Conservation (phyloP, 305 asterid genomes). For the Rubia tinctorum region DNA sequence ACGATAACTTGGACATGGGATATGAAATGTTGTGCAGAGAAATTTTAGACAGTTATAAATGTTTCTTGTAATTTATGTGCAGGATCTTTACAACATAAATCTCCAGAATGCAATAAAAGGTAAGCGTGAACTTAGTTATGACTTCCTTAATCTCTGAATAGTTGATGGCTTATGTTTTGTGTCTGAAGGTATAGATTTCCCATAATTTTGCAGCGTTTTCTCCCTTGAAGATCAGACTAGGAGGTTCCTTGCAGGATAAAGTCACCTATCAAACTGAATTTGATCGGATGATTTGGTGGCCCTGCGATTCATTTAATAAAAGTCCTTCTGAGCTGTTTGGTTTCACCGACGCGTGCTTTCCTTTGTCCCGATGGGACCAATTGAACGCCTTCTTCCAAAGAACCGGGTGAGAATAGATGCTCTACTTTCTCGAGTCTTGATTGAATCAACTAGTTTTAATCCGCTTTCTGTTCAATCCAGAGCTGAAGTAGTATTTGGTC, state of each 20-base stretch:
- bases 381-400: constrained; percentile 64
- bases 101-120: constrained; percentile 81
- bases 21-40: background rate
- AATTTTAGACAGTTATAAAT: background rate
- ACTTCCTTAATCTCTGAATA: background rate
- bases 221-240: constrained; percentile 84
- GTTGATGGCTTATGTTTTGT: background rate
- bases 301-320: constrained; percentile 52
- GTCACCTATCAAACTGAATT: constrained; percentile 61
- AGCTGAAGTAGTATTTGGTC: constrained; percentile 66
- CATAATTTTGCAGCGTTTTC: constrained; percentile 64
- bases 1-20: background rate
- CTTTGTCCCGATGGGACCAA: constrained; percentile 83
- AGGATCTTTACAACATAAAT: constrained; percentile 61
- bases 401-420: constrained; percentile 48
- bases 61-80: constrained; percentile 25
- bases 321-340: constrained; percentile 52
- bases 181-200: constrained; percentile 2
- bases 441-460: background rate
- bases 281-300: constrained; percentile 16
- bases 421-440: background rate
- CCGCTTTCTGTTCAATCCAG: constrained; percentile 34
- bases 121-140: constrained; percentile 19
- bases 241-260: constrained; percentile 87
- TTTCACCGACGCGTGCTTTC: constrained; percentile 70